Base-by-base conservation (phyloP, 371 early-diverging fungal species). In the Funneliformis caledonium region DNA sequence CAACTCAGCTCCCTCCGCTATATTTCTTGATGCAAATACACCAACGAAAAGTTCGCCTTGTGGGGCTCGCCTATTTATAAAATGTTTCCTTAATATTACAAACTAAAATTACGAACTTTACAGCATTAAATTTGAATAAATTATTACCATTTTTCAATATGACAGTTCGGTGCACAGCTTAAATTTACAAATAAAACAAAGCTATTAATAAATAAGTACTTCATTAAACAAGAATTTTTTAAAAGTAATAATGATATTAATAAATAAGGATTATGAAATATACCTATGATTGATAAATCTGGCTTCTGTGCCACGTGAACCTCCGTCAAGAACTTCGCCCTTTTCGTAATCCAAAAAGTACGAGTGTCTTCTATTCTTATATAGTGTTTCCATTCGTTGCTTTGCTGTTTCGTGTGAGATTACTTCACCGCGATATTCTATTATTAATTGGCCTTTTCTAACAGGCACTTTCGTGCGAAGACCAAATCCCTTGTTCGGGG, bases 151-250 rank as follows among this genome's bases (percentile, higher is more conserved):
- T 96, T 94, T 81, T 96, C 96, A 78, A 96, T 94, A 59, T 93
- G 94, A 86, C 96, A 96, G 82, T 97, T 97, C 26, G 97, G 96
- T n/a, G 92, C 92, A 83, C 97, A 97, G 64, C 92, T 90, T 65
- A 76, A 26, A 22, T 16, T 22, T 76, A 37, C n/a, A 61, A 76
- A 68, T 43, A n/a, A 65, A 47, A 59, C 10, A 47, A 14, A 26
- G 9, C 10, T 16, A 9, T n/a, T 26, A 50, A 75, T 6, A 37
- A 65, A 12, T 75, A 2, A n/a, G 10, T 47, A 19, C 19, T 56
- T 19, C 6, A 1, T 56, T 56, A 56, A 56, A 56, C 16, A 56
- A 16, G 19, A n/a, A 56, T 7, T 19, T 10, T 50, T 16, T 56
- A 19, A 19, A 37, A 37, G 37, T 31, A 69, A 19, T 69, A 16